phyloP scores from a whole-genome alignment of 140 eudicot species.

The Anethum foeniculum region DNA sequence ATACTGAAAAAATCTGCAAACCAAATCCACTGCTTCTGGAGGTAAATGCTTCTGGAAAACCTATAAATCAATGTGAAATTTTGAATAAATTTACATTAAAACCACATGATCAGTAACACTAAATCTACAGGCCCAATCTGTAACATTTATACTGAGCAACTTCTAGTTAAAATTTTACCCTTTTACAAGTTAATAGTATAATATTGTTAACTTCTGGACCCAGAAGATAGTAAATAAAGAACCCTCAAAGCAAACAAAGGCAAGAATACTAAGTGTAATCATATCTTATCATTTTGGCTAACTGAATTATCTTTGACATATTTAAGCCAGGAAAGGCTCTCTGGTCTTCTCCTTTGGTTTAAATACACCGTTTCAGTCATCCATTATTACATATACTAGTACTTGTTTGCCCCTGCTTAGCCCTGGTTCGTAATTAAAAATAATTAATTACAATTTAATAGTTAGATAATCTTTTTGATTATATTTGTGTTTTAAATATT shows the following conservation, averaged over 20 bases:
- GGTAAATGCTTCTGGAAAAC: conserved; percentile 84
- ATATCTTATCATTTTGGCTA: not conserved
- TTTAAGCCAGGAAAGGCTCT: not conserved
- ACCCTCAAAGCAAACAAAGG: not conserved
- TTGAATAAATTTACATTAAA: not conserved
- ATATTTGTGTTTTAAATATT: too few species aligned
- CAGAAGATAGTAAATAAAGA: not conserved
- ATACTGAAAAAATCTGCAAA: conserved; percentile 92
- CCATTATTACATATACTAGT: not conserved
- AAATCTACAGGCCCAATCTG: not conserved
- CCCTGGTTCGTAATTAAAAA: too few species aligned
- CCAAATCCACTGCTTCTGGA: conserved; percentile 97
- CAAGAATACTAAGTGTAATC: not conserved
- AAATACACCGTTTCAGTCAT: not conserved
- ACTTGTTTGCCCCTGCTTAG: too few species aligned
- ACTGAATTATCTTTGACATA: not conserved
- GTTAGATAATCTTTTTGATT: too few species aligned
- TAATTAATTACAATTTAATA: too few species aligned
- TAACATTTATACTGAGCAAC: not conserved
- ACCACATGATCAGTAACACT: not conserved
- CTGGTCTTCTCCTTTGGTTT: not conserved
- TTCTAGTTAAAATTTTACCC: not conserved
- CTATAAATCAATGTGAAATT: conserved; percentile 17
- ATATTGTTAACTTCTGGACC: not conserved
- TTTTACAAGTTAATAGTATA: not conserved